Conservation (phyloP, 2,329 filamentous ascomycete genomes). For the Curvularia lunata region DNA sequence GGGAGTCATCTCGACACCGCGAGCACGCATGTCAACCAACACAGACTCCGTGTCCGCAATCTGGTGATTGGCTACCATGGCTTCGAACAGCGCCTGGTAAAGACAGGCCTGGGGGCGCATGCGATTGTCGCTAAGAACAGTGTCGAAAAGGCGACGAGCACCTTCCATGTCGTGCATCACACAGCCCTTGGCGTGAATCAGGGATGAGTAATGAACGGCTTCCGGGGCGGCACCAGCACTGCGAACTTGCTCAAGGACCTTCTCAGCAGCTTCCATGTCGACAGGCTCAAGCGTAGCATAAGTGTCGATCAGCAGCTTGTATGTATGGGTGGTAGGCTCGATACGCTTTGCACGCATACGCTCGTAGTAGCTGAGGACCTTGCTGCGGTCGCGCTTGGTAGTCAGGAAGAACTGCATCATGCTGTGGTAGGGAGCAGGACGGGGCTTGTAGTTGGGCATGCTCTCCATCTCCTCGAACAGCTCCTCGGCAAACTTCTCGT, state of each 20-base stretch:
- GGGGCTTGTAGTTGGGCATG: slow-evolving; percentile 98
- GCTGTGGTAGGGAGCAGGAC: slow-evolving; percentile 96
- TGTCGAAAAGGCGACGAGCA: slow-evolving; percentile 81
- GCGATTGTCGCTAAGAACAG: slow-evolving; percentile 70
- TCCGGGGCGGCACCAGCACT: slow-evolving; percentile 77
- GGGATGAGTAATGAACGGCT: slow-evolving; percentile 91
- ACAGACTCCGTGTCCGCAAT: slow-evolving; percentile 74
- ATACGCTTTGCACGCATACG: slow-evolving; percentile 90
- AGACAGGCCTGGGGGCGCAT: slow-evolving; percentile 81
- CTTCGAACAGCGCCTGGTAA: slow-evolving; percentile 96
- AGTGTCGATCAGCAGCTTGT: slow-evolving; percentile 95
- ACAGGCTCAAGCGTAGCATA: slow-evolving; percentile 92
- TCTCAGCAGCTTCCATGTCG: slow-evolving; percentile 85
- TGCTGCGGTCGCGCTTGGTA: slow-evolving; percentile 92
- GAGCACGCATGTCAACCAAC: slow-evolving; percentile 75
- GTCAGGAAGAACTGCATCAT: slow-evolving; percentile 99
- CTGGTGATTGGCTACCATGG: slow-evolving; percentile 92
- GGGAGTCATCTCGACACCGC: slow-evolving; percentile 82
- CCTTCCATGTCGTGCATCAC: slow-evolving; percentile 89
- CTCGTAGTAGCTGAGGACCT: slow-evolving; percentile 93
- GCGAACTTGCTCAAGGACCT: slow-evolving; percentile 79
- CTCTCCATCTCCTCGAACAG: slow-evolving; percentile 99
- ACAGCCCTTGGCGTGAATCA: slow-evolving; percentile 95
- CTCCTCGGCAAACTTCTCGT: slow-evolving; percentile 97
- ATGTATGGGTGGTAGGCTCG: slow-evolving; percentile 90